Conservation (phyloP, 768 basidiomycete genomes). For the Collybia sp. region DNA sequence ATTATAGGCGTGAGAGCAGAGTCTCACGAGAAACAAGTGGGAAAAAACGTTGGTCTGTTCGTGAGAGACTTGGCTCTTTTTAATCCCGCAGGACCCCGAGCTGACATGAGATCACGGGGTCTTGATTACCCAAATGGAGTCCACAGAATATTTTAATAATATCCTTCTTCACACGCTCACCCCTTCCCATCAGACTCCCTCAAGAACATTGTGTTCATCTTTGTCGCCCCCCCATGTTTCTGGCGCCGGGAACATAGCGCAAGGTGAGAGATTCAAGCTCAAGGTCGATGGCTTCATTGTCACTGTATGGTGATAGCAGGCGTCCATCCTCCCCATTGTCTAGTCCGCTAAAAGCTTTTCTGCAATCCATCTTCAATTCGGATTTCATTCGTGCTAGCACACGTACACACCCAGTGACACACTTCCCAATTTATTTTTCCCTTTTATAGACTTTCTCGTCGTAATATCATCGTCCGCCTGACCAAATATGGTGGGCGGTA, state of each 20-base stretch:
- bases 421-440: slow-evolving; percentile 48
- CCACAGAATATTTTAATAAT: background rate
- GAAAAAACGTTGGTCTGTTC: slow-evolving; percentile 16
- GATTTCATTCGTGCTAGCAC: background rate
- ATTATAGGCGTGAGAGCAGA: slow-evolving; percentile 45
- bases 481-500: slow-evolving; percentile 14
- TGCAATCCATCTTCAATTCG: slow-evolving; percentile 5
- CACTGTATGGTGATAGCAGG: slow-evolving; percentile 28
- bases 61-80: slow-evolving; percentile 15
- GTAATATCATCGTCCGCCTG: slow-evolving; percentile 17
- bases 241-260: slow-evolving; percentile 23
- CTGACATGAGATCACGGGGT: background rate
- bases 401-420: slow-evolving; percentile 35
- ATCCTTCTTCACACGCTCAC: slow-evolving; percentile 1
- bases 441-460: slow-evolving; percentile 27
- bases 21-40: slow-evolving; percentile 35
- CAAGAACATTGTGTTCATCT: background rate
- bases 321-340: slow-evolving; percentile 10
- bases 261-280: slow-evolving; percentile 30
- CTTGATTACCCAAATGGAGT: slow-evolving; percentile 10
- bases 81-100: slow-evolving; percentile 14
- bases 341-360: slow-evolving; percentile 17
- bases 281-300: slow-evolving; percentile 30
- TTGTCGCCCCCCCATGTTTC: background rate
- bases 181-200: slow-evolving; percentile 3